Base-by-base conservation (phyloP, 768 basidiomycete genomes). In the Mrakia hoshinonis region DNA sequence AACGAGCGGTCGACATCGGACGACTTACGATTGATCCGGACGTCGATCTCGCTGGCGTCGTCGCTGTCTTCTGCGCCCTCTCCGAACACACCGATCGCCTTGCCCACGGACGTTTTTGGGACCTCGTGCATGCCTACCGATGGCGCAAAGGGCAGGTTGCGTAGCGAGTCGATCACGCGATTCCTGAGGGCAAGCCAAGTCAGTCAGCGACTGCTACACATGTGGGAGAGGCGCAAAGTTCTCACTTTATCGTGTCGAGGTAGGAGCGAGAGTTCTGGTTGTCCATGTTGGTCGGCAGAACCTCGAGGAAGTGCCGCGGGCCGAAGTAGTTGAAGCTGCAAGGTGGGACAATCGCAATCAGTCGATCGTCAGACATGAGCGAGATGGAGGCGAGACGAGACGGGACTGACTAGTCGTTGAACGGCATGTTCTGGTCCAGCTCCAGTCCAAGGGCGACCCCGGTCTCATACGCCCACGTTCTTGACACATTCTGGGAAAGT, bases 381-480 rank as follows among this genome's bases (percentile, higher is more conserved):
- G 43, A 29, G 49, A 24, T 31, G n/a, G 1, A 34, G 10, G 12
- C 13, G 29, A 31, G 15, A 18, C 0, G 43, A 9, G 13, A 10
- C 24, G 24, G 18, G 15, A 74, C 78, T 73, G 49, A 81, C 80
- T 79, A 81, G 74, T 81, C 77, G 66, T 81, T 81, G 61, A 78
- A 81, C 1, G 80, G 80, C 61, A 81, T 66, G 74, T 81, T 77
- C 67, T 77, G 76, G 55, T 77, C 73, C 26, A 90, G 82, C 77
- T 93, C 89, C 55, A 89, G 84, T 1, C 91, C 94, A n/a, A 93
- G 84, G 26, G 92, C 91, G 76, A 94, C 89, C 0, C 92, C 95
- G 0, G 96, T 99, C 80, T 99, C 95, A 81, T 91, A 95, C 38
- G 93, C 88, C 95, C 95, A 99, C 46, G 89, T 87, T 55, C 92